Base-by-base conservation (phyloP, 768 basidiomycete genomes). In the Suillus brevipes region DNA sequence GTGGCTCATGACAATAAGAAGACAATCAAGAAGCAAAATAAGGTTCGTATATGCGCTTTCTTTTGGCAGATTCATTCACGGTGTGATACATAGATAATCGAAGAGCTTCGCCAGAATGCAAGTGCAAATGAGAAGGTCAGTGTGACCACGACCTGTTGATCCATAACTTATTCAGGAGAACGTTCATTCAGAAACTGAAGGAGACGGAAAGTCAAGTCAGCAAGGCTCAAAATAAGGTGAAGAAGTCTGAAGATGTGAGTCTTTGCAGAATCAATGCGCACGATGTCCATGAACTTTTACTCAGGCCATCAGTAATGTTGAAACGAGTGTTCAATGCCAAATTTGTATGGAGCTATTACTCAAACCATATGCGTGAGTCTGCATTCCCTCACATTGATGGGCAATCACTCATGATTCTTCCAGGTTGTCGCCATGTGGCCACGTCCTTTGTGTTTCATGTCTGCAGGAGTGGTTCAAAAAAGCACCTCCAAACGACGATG, bases 381-480 rank as follows among this genome's bases (percentile, higher is more conserved):
- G 13, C 58, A 7, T 28, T 16, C 36, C 43, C 6, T 61, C 8
- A 9, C 25, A 38, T 58, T 53, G 8, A 49, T 47, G 10, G 10
- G 18, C 55, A 16, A 43, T 49, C 14, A 57, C 69, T 65, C 28
- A 68, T 68, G 57, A 69, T 61, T 28, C 23, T 18, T 23, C 47
- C 60, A 91, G 90, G 2, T 80, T 92, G 52, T 83, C 89, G 1
- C 91, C 91, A 0, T 92, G 91, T 69, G 91, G 91, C 1, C 91
- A 92, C 68, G 83, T 90, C n/a, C 79, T 90, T n/a, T 92, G 91
- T 64, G 81, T 89, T 34, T 68, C 71, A 3, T 92, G 91, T 69
- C 83, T 92, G 10, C 88, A 90, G 74, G 86, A 88, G 68, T 92
- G 91, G 91, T 92, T 92, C 77, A 84, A 85, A 65, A 83, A 85